Conservation (phyloP, 2,329 filamentous ascomycete species). For the Phyllachora maydis region DNA sequence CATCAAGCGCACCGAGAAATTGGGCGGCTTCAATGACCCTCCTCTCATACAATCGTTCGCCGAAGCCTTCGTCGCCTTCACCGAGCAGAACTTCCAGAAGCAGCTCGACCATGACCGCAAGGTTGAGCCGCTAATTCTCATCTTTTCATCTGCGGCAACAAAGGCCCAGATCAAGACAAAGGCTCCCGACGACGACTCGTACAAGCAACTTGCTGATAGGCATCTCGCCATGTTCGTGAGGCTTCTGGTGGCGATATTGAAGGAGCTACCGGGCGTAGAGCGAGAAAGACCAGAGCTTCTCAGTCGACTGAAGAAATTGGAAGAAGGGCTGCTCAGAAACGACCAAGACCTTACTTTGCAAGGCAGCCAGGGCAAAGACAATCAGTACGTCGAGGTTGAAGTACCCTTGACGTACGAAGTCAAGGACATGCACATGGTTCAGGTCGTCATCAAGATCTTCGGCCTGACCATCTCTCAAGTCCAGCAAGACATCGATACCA, state of each 20-base stretch:
- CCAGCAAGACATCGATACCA: constrained; percentile 69
- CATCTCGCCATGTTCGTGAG: constrained; percentile 91
- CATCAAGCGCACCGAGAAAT: constrained; percentile 58
- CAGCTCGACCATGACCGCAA: constrained; percentile 85
- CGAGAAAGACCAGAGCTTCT: constrained; percentile 73
- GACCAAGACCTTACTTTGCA: constrained; percentile 68
- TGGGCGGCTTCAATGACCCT: constrained; percentile 81
- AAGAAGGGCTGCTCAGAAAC: constrained; percentile 84
- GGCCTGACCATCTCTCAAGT: constrained; percentile 58
- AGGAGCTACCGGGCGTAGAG: constrained; percentile 67
- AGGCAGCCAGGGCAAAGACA: constrained; percentile 34
- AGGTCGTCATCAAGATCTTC: constrained; percentile 73
- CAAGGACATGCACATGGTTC: constrained; percentile 90
- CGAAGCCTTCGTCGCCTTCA: constrained; percentile 83
- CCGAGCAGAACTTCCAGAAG: constrained; percentile 71
- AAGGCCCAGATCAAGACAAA: constrained; percentile 65
- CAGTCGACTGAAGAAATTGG: constrained; percentile 56
- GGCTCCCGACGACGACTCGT: constrained; percentile 59
- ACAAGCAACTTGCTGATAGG: constrained; percentile 81
- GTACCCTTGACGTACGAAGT: constrained; percentile 78
- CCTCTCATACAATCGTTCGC: constrained; percentile 86
- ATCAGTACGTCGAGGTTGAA: constrained; percentile 58
- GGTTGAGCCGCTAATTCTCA: constrained; percentile 80
- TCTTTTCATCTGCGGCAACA: constrained; percentile 89
- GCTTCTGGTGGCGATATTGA: constrained; percentile 59